Evolutionary conservation across 1,139 yeast species (phyloP), one percentile per base, ranked within the genome.

Genomic region (Meyerozyma elateridarum): DNA sequence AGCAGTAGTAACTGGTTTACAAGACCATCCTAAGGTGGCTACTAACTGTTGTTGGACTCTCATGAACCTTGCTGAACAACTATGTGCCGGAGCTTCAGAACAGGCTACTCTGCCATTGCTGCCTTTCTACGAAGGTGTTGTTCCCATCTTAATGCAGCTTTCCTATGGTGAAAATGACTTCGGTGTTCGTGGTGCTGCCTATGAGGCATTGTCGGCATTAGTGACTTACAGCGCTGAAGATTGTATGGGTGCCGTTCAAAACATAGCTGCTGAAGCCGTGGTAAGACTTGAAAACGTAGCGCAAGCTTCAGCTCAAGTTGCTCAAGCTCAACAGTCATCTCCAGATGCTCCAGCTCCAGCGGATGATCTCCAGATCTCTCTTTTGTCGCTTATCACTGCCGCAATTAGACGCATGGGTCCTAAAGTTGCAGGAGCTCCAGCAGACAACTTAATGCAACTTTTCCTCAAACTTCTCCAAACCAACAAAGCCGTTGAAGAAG

Each of bases 11-110:
- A 57, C 68, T 27, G 98, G 98, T 11, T 70, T 91, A 44, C 75
- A 72, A 44, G 97, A 89, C 56, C 94, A 87, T 56, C 88, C 96
- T 29, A 85, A 84, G 59, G 95, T 91, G 20, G 76, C 91, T 5
- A 85, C 96, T 20, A 91, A 93, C 64, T 88, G 96, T 61, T 87
- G 97, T 59, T 91, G 98, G 98, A 81, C 96, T 4, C 71, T 91
- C 39, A 91, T 91, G 65, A 91, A 91, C 56, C 69, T 91, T 44
- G 75, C 85, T 28, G 97, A 91, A 57, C 96, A 88, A 56, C 63
- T 89, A 39, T 76, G 84, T 43, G 49, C 59, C 17, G 82, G 80
- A 34, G 80, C 79, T 8, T 67, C 75, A 2, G 56, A 60, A 20
- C 62, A 62, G 30, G 75, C 73, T 15, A 59, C 79, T 9, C 76